Conservation (phyloP, 345 rosid genomes). For the Eucalyptus marginata region DNA sequence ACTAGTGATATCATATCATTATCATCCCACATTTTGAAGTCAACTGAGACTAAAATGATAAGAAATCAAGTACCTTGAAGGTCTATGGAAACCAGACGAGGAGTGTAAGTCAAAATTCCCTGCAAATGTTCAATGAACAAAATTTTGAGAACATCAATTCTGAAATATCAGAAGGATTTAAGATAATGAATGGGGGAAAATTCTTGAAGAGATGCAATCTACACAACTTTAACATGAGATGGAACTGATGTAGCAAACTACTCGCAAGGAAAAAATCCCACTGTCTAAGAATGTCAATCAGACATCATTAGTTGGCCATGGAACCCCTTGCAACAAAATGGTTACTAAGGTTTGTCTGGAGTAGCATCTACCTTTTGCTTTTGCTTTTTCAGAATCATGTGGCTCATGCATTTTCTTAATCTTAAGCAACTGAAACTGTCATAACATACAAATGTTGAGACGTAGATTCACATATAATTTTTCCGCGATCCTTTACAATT, state of each 20-base stretch:
- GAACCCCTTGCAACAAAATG: background rate
- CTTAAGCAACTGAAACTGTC: background rate
- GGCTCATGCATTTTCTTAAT: background rate
- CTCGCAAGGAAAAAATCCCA: background rate
- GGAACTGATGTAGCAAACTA: background rate
- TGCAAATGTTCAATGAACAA: conserved; percentile 9
- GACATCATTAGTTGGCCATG: background rate
- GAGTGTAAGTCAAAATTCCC: conserved; percentile 73
- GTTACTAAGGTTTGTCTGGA: background rate
- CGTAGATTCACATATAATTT: background rate
- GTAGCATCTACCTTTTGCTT: background rate
- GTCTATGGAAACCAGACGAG: conserved; percentile 69
- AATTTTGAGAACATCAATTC: background rate
- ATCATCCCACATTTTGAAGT: background rate
- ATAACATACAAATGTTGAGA: background rate
- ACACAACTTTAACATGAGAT: background rate
- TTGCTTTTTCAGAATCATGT: background rate
- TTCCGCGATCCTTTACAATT: background rate
- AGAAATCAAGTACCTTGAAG: conserved; percentile 47
- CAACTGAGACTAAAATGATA: background rate
- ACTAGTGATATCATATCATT: background rate
- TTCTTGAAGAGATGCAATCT: background rate
- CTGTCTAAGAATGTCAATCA: background rate
- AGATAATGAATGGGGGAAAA: background rate
- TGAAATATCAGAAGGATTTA: background rate